These are phyloP conservation scores for Stropharia rugosoannulata DNA, from an alignment of 768 basidiomycete genomes.

Conservation along the genomic window DNA sequence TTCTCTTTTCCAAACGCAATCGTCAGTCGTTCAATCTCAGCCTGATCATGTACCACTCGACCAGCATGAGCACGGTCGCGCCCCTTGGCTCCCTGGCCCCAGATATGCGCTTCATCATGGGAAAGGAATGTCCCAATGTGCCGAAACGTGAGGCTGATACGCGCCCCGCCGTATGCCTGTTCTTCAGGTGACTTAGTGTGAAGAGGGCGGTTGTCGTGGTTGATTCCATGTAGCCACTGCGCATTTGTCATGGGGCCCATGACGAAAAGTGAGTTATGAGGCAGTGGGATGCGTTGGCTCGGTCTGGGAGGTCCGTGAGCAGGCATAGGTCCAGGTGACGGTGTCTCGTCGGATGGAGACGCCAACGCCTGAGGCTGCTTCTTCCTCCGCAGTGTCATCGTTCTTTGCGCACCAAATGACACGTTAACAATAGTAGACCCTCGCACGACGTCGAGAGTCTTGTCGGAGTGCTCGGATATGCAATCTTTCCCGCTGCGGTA, in stretches of 20 bases:
- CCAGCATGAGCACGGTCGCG: conserved; percentile 57
- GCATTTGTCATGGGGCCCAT: conserved; percentile 73
- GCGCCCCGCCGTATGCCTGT: conserved; percentile 51
- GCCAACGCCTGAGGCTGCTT: conserved; percentile 36
- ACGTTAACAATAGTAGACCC: conserved; percentile 80
- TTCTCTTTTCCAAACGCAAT: conserved; percentile 76
- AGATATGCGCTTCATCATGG: conserved; percentile 46
- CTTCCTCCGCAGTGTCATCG: conserved; percentile 74
- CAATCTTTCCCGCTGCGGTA: conserved; percentile 80
- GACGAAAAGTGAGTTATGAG: conserved; percentile 83
- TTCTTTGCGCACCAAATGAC: conserved; percentile 74
- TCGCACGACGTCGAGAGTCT: conserved; percentile 78
- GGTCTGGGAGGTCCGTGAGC: conserved; percentile 28
- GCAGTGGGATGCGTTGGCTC: conserved; percentile 68
- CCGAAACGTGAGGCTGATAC: conserved; percentile 81
- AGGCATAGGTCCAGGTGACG: neutral
- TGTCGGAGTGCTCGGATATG: conserved; percentile 87
- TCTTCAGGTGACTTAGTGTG: conserved; percentile 55
- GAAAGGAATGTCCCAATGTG: conserved; percentile 73
- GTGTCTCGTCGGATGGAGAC: too few relatives aligned
- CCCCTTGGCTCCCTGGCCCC: conserved; percentile 69
- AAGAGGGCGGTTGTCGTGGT: conserved; percentile 68
- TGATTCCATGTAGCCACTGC: conserved; percentile 76
- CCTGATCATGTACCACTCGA: conserved; percentile 50
- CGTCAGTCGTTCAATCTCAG: conserved; percentile 50